Evolutionary conservation across 2,329 filamentous ascomycete genomes (phyloP), one percentile per base, ranked within the genome.

Genomic region (Didymella keratinophila): DNA sequence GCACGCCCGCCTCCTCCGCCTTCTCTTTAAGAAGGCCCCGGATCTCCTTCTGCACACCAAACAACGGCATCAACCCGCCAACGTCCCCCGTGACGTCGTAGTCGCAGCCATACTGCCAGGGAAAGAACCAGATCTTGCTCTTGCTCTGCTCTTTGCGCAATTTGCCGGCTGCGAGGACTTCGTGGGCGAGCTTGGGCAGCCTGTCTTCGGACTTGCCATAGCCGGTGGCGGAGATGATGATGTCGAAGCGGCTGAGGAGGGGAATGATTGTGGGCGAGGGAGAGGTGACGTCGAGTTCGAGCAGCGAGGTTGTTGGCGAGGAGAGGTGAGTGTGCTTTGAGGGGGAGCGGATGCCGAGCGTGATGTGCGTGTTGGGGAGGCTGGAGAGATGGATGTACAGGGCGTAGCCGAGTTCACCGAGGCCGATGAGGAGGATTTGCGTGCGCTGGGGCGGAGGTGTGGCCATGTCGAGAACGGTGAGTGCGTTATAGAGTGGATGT

Each of bases 91-190:
- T 85, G 27, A 78, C 71, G 56, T 91, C 88, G 74, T 91, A 92
- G 69, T 92, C 87, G 23, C 90, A 84, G 0, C 89, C 89, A 71
- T 88, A 91, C 72, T 92, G 89, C 89, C 89, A 92, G 0, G 89
- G 89, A 18, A 91, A 81, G 68, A 83, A 91, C 69, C 71, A 72
- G 2, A 56, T 14, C 28, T 14, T 28, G 7, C 28, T 14, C 2
- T 49, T 16, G 1, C 45, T 45, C 1, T 41, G 20, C 25, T 30
- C 4, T 5, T 36, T 20, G 5, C 52, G 16, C 28, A 44, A 21
- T 12, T 4, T 20, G 0, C 77, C 73, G 0, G 84, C 86, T 11
- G 74, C 71, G 0, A 91, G 73, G 0, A 82, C 84, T 0, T 88
- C 87, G 11, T 78, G 68, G 0, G 84, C 75, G 18, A 91, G 76